phyloP scores from a whole-genome alignment of 164 flowering plant species.

The Vitis rupestris region DNA sequence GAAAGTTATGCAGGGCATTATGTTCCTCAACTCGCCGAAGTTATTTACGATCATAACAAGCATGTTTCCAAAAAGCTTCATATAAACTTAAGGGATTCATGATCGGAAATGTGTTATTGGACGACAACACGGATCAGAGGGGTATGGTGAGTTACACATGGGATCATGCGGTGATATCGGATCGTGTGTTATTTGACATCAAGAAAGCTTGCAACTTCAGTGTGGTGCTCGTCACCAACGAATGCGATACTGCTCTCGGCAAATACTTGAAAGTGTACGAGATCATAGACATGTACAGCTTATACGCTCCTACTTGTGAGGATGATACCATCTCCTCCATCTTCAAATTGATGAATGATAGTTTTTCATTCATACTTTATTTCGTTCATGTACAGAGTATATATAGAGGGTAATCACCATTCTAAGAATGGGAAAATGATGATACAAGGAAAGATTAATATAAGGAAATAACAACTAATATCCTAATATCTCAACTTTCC shows the following conservation, averaged over 20 bases:
- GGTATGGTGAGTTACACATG: constrained; percentile 83
- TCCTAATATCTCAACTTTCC: no score
- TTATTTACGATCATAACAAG: constrained; percentile 53
- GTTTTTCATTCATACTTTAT: no score
- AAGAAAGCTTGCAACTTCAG: constrained; percentile 55
- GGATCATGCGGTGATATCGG: constrained; percentile 82
- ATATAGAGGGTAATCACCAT: no score
- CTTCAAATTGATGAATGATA: no score
- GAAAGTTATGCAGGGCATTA: constrained; percentile 93
- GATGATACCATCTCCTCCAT: constrained; percentile 8
- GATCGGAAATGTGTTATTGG: constrained; percentile 76
- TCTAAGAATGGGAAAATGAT: no score
- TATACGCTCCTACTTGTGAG: constrained; percentile 58
- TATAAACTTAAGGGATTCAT: constrained; percentile 78
- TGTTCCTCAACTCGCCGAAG: constrained; percentile 76
- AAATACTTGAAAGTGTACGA: constrained; percentile 48
- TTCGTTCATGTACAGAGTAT: no score
- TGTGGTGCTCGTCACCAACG: neutral
- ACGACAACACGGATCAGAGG: constrained; percentile 58
- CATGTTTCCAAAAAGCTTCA: constrained; percentile 21
- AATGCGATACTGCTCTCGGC: constrained; percentile 32
- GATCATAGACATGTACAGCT: constrained; percentile 67
- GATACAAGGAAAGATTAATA: no score
- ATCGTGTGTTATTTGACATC: constrained; percentile 35
- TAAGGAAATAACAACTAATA: no score